phyloP scores from a whole-genome alignment of 805 yeast genomes.

The Vanderwaltozyma tropicalis region DNA sequence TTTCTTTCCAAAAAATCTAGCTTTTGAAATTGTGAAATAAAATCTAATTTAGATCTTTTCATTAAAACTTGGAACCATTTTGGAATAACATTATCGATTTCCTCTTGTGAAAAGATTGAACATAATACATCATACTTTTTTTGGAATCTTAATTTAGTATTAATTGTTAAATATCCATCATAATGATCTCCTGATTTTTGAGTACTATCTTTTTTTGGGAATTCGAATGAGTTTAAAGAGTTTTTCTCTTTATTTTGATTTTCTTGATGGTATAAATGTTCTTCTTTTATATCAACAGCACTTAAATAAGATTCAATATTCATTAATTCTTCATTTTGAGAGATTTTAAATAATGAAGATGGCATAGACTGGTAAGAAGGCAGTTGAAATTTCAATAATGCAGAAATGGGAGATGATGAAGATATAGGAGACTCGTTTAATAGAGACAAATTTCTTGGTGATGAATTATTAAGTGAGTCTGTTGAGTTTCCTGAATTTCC shows the following conservation, averaged over 20 bases:
- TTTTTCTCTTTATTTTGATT: neutral
- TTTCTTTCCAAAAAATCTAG: conserved; percentile 63
- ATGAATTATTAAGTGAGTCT: conserved; percentile 1
- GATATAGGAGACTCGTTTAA: conserved; percentile 24
- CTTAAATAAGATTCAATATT: conserved; percentile 23
- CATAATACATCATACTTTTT: conserved; percentile 12
- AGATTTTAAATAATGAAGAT: conserved; percentile 15
- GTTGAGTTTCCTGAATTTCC: conserved; percentile 1
- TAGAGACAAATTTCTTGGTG: neutral
- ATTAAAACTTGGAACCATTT: conserved; percentile 38
- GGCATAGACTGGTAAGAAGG: conserved; percentile 15
- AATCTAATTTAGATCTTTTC: conserved; percentile 17
- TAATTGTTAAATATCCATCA: no score
- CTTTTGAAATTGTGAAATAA: conserved; percentile 44
- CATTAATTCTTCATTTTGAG: conserved; percentile 25
- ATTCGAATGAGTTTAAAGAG: conserved; percentile 7
- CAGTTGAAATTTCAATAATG: conserved; percentile 24
- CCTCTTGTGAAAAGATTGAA: conserved; percentile 7
- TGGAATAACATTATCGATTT: conserved; percentile 34
- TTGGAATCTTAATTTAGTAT: conserved; percentile 20
- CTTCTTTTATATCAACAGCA: conserved; percentile 25
- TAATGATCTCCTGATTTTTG: neutral
- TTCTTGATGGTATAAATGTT: conserved; percentile 6
- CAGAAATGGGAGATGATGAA: conserved; percentile 25
- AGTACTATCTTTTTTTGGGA: conserved; percentile 7